Percentiles rank a stretch among this genome's conserved stretches.
phyloP scores from a whole-genome alignment of 2,329 filamentous ascomycete species.

The Phialocephala subalpina region DNA sequence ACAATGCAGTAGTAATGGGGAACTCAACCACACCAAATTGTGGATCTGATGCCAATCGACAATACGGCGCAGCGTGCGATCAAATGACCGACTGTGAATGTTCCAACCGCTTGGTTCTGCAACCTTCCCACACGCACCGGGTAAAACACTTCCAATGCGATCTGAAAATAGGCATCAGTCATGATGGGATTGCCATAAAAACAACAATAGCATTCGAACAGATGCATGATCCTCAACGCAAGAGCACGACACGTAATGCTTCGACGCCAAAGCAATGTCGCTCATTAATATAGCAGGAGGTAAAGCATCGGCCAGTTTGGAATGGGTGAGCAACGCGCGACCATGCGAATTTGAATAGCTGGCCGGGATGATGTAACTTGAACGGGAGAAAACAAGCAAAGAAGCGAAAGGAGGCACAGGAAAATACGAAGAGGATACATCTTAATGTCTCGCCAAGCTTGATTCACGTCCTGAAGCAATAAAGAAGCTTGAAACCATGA shows the following conservation, averaged over 20 bases:
- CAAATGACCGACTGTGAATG: conserved; percentile 1
- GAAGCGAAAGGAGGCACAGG: not conserved
- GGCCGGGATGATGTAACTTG: not conserved
- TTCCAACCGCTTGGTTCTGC: not conserved
- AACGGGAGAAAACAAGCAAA: not conserved
- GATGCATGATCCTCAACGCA: not conserved
- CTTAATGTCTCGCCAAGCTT: not conserved
- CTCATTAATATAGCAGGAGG: not conserved
- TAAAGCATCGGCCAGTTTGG: not conserved
- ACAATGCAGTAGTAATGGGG: not conserved
- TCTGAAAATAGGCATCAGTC: conserved; percentile 6
- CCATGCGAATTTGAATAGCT: not conserved
- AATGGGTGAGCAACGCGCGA: not conserved
- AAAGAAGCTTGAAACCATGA: not conserved
- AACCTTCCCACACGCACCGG: not conserved
- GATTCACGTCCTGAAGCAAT: not conserved
- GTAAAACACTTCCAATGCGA: not conserved
- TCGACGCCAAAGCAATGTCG: not conserved
- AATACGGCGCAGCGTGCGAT: not conserved
- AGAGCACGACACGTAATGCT: not conserved
- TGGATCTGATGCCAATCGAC: conserved; percentile 1
- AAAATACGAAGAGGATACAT: not conserved
- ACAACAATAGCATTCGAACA: not conserved
- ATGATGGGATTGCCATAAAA: not conserved
- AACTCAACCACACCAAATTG: not conserved